These are phyloP conservation scores for Gymnopus androsaceus DNA, from an alignment of 1,284 basidiomycete species.

Conservation along the genomic window DNA sequence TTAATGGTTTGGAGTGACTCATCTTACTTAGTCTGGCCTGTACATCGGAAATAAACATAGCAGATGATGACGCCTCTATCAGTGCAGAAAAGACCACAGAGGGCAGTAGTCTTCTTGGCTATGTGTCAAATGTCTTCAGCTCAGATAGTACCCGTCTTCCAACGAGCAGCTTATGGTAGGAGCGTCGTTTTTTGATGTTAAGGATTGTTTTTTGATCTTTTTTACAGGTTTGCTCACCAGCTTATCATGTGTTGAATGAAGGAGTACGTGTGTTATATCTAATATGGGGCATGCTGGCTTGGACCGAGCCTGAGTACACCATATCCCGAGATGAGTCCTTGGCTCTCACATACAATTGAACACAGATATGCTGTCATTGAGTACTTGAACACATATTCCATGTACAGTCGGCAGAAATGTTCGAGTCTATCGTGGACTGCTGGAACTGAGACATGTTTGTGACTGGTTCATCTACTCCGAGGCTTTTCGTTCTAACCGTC, in stretches of 20 bases:
- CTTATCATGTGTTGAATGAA: constrained; percentile 71
- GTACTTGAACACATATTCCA: constrained; percentile 89
- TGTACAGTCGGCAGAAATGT: constrained; percentile 74
- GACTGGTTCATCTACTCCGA: constrained; percentile 26
- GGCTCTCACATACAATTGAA: constrained; percentile 63
- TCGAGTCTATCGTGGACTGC: constrained; percentile 80
- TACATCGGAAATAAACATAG: constrained; percentile 49
- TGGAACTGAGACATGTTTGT: constrained; percentile 68
- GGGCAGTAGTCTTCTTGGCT: constrained; percentile 71
- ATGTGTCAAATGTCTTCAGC: constrained; percentile 79
- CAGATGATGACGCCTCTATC: constrained; percentile 55
- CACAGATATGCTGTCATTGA: constrained; percentile 68
- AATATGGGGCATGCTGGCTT: constrained; percentile 66
- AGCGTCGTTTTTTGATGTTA: constrained; percentile 19
- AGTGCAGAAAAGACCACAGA: constrained; percentile 57
- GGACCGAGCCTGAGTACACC: constrained; percentile 45
- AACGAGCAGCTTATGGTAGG: constrained; percentile 64
- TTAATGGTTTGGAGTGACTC: constrained; percentile 82
- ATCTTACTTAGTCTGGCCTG: constrained; percentile 66
- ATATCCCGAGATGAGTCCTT: constrained; percentile 67
- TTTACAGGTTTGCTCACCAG: constrained; percentile 62
- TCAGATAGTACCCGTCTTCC: constrained; percentile 49
- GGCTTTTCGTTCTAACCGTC: constrained; percentile 7
- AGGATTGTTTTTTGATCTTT: neutral
- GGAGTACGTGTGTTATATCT: constrained; percentile 69